phyloP scores from a whole-genome alignment of 108 stramenopile species.

The Cyclotella kingstonii region DNA sequence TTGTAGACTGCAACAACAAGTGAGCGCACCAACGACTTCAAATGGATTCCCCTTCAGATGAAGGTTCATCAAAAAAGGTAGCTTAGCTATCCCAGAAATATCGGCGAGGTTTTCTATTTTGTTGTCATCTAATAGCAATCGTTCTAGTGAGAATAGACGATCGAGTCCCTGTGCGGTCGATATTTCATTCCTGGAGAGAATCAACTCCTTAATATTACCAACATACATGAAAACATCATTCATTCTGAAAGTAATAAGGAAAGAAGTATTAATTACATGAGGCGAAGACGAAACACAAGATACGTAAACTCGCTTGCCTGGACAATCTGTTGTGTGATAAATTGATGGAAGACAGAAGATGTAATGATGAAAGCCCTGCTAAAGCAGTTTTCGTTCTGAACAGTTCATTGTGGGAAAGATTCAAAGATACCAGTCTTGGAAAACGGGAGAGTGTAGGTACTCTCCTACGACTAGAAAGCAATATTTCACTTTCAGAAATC shows the following conservation, averaged over 20 bases:
- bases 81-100: slow-evolving; percentile 55
- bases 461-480: background rate
- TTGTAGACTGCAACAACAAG: background rate
- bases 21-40: slow-evolving; percentile 29
- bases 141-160: slow-evolving; percentile 62
- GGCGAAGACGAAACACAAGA: too few species aligned
- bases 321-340: slow-evolving; percentile 64
- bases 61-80: slow-evolving; percentile 67
- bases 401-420: slow-evolving; percentile 70
- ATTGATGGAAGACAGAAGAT: slow-evolving; percentile 56
- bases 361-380: slow-evolving; percentile 49
- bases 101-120: slow-evolving; percentile 51
- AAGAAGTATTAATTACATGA: too few species aligned
- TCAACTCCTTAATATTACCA: slow-evolving; percentile 68
- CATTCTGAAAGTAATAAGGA: slow-evolving; percentile 6
- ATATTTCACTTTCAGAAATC: background rate
- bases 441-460: slow-evolving; percentile 43
- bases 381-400: slow-evolving; percentile 50
- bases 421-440: slow-evolving; percentile 54
- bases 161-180: slow-evolving; percentile 55
- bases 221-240: slow-evolving; percentile 40
- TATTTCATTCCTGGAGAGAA: slow-evolving; percentile 65
- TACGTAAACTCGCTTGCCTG: slow-evolving; percentile 15
- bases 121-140: slow-evolving; percentile 64
- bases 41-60: slow-evolving; percentile 64